A percentile compares a stretch with the other conserved stretches of the same genome.
Conservation (phyloP, 257 asterid genomes). For the Solanum microdontum region DNA sequence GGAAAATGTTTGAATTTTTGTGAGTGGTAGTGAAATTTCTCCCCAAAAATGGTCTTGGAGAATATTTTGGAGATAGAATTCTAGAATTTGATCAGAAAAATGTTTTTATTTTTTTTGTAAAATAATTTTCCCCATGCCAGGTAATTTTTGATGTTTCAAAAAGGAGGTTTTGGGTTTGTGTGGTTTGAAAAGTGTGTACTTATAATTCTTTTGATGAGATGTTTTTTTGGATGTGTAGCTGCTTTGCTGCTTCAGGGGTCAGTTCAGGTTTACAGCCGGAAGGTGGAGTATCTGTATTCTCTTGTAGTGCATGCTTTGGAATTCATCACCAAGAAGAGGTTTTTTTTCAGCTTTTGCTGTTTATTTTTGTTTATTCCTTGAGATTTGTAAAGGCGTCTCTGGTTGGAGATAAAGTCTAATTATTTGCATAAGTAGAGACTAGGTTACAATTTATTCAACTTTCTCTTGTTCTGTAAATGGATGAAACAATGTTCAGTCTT, state of each 20-base stretch:
- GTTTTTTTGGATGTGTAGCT: constrained; percentile 42
- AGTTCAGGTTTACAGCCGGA: constrained; percentile 90
- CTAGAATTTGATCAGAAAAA: neutral
- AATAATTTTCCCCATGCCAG: neutral
- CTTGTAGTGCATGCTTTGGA: constrained; percentile 85
- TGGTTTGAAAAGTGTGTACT: neutral
- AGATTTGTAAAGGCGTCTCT: neutral
- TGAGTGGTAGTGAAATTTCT: neutral
- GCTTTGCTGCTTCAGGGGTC: constrained; percentile 98
- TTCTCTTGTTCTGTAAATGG: neutral
- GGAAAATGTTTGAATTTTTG: neutral
- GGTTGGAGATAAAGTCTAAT: neutral
- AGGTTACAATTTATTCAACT: neutral
- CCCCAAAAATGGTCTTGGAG: neutral
- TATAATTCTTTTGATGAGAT: neutral
- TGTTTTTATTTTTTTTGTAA: neutral
- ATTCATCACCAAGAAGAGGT: constrained; percentile 85
- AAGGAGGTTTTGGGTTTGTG: neutral
- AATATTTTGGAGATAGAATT: neutral
- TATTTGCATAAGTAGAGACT: neutral
- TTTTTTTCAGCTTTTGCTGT: constrained; percentile 1
- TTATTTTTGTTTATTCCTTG: neutral
- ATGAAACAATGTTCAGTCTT: neutral
- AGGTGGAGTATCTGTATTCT: constrained; percentile 87
- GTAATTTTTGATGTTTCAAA: neutral